Conservation (phyloP, 441 rosid genomes). For the Mallotus japonicus region DNA sequence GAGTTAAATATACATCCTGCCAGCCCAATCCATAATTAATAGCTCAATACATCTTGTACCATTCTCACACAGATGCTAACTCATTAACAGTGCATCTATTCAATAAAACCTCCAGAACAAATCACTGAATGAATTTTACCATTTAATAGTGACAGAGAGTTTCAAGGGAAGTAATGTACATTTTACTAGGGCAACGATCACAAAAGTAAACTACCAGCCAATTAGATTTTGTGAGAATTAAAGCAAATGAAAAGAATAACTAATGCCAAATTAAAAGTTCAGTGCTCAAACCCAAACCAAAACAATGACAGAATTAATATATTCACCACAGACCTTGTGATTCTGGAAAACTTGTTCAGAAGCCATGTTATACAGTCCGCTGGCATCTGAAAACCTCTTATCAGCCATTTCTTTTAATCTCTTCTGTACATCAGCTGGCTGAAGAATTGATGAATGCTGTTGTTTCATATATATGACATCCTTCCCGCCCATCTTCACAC, state of each 20-base stretch:
- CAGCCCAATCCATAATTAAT: not conserved
- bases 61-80: not conserved
- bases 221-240: not conserved
- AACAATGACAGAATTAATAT: not conserved
- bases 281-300: constrained; percentile 5
- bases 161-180: not conserved
- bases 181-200: not conserved
- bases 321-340: constrained; percentile 56
- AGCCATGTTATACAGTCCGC: constrained; percentile 41
- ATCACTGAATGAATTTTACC: not conserved
- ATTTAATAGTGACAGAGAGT: not conserved
- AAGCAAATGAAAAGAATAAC: constrained; percentile 2
- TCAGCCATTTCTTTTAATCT: constrained; percentile 86
- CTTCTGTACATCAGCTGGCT: constrained; percentile 75
- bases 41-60: not conserved
- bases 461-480: constrained; percentile 91
- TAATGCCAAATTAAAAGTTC: not conserved
- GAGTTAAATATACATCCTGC: not conserved
- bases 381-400: constrained; percentile 69
- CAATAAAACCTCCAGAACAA: not conserved
- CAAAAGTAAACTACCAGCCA: not conserved
- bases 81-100: not conserved
- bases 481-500: constrained; percentile 96
- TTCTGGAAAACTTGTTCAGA: constrained; percentile 47
- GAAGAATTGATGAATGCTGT: constrained; percentile 73